Base-by-base conservation (phyloP, 257 asterid genomes). In the Datura wrightii region DNA sequence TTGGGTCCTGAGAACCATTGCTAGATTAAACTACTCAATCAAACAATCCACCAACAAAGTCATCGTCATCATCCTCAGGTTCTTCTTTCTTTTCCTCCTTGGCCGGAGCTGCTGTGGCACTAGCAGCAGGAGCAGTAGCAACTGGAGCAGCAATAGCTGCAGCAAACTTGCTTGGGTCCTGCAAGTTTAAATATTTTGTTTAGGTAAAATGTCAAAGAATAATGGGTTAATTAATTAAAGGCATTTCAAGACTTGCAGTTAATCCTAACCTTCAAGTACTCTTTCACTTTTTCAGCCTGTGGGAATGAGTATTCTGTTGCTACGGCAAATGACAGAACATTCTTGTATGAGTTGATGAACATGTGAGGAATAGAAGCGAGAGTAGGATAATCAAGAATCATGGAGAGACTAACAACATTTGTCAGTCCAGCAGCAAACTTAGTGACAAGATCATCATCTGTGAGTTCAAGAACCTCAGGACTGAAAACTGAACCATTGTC, bases 401-500 rank as follows among this genome's bases (percentile, higher is more conserved):
- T n/a, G 1, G 89, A 83, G 15, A 86, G 62, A 58, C 87, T 63
- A n/a, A 74, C 39, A 4, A 81, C 66, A 76, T 84, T 88, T 69
- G 84, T 24, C 44, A 88, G 81, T 52, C 91, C 91, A 16, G 72
- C 54, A 60, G 84, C 81, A 85, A 88, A 88, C 79, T 74, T 86
- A 10, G 24, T 14, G 4, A 54, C 66, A 34, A 88, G 79, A 80
- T 88, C 91, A 83, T 88, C 83, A 10, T 88, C 91, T 19, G 88
- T 86, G 18, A 88, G 86, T 11, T 85, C 80, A 79, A 88, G 91
- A 60, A 88, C 78, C 85, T 82, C 85, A 18, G 91, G 88, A 18
- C 66, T 78, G 70, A 88, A 88, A 10, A 86, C 88, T 10, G 89
- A 86, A 41, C 91, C 89, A 86, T 85, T 84, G 34, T 88, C 91